Evolutionary conservation across 345 rosid species (phyloP).

Genomic region (Eucalyptus guilfoylei): DNA sequence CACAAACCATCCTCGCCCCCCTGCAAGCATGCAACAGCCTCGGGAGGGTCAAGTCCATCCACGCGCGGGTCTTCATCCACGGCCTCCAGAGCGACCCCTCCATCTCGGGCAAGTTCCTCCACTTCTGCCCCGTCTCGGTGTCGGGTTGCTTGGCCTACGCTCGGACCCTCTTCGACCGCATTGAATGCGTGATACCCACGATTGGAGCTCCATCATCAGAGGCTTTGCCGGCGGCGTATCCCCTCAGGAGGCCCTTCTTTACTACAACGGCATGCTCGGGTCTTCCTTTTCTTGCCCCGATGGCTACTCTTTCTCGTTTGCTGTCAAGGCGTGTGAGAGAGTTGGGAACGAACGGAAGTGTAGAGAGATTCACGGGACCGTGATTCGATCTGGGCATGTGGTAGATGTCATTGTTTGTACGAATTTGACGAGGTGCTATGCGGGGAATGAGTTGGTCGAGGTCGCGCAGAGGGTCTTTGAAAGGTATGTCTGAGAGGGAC

Average conservation of each 20-base stretch:
- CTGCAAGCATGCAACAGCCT: constrained; percentile 38
- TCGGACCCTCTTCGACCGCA: constrained; percentile 16
- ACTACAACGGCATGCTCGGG: constrained; percentile 8
- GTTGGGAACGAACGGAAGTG: constrained; percentile 9
- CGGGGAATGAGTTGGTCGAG: constrained; percentile 1
- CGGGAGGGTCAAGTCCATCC: constrained; percentile 21
- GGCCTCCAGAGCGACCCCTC: constrained; percentile 30
- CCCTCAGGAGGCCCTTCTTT: background rate
- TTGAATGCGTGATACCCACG: constrained; percentile 7
- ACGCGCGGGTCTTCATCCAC: constrained; percentile 18
- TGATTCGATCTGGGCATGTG: constrained; percentile 17
- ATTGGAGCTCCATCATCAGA: constrained; percentile 21
- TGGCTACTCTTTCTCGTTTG: constrained; percentile 30
- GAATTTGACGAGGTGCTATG: constrained; percentile 17
- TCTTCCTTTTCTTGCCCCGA: constrained; percentile 9
- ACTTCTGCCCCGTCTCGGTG: constrained; percentile 21
- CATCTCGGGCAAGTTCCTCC: constrained; percentile 23
- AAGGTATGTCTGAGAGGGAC: constrained; percentile 33
- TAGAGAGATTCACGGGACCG: constrained; percentile 30
- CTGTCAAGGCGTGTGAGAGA: constrained; percentile 40
- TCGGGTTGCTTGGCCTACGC: constrained; percentile 19
- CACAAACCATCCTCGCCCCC: background rate
- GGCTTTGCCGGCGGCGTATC: background rate
- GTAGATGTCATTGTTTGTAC: constrained; percentile 27
- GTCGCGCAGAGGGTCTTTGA: constrained; percentile 27